A percentile compares a stretch with the other conserved stretches of the same genome.
Evolutionary conservation across 2,329 filamentous ascomycete species (phyloP).

Genomic region (Paracoccidioides brasiliensis): DNA sequence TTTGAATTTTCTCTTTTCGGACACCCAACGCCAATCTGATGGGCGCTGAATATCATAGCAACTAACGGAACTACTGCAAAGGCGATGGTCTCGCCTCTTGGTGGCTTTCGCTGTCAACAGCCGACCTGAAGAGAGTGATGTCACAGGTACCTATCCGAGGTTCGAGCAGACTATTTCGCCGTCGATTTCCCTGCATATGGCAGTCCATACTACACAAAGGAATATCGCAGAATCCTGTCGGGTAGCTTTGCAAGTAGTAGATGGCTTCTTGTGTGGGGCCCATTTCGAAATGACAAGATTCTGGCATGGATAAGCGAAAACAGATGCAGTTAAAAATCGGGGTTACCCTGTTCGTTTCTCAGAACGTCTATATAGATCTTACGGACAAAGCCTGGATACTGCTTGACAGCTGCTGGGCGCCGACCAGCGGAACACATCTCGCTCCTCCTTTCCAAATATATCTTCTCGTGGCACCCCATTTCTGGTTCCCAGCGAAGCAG

Average conservation of each 20-base stretch:
- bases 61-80: constrained; percentile 31
- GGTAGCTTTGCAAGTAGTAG: constrained; percentile 9
- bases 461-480: constrained; percentile 14
- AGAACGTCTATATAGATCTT: constrained; percentile 1
- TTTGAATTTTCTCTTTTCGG: constrained; percentile 22
- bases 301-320: constrained; percentile 17
- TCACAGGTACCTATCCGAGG: constrained; percentile 16
- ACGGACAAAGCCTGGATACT: constrained; percentile 10
- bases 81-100: constrained; percentile 21
- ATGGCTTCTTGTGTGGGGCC: constrained; percentile 18
- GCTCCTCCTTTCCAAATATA: constrained; percentile 15
- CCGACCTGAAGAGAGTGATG: constrained; percentile 16
- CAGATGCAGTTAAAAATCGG: constrained; percentile 15
- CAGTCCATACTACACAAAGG: constrained; percentile 17
- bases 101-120: constrained; percentile 17
- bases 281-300: constrained; percentile 17
- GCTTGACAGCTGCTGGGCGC: constrained; percentile 16
- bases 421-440: constrained; percentile 13
- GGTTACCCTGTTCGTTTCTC: constrained; percentile 12
- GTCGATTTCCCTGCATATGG: constrained; percentile 19
- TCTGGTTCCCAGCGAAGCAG: constrained; percentile 6
- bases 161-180: constrained; percentile 18
- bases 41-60: constrained; percentile 32
- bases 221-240: constrained; percentile 11
- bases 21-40: constrained; percentile 24